Percentiles rank a stretch among this genome's conserved stretches.
Conservation (phyloP, 768 basidiomycete genomes). For the Fomitopsis serialis region DNA sequence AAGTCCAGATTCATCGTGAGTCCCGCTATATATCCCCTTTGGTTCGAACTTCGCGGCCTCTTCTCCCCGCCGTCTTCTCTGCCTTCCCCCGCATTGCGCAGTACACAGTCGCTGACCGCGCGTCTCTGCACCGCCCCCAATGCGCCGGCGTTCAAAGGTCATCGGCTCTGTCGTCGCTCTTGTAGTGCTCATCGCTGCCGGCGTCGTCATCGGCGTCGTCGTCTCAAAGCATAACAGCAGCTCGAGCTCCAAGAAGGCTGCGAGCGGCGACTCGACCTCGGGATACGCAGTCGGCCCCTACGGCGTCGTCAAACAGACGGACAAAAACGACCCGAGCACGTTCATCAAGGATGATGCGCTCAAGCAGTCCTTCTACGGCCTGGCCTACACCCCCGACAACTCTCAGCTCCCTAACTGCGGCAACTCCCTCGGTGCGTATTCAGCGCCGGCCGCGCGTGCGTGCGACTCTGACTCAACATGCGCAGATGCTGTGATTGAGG, state of each 20-base stretch:
- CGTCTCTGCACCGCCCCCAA: background rate
- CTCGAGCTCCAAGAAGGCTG: constrained; percentile 20
- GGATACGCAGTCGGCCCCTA: constrained; percentile 11
- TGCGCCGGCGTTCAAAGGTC: constrained; percentile 33
- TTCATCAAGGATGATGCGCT: constrained; percentile 68
- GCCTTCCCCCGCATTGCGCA: background rate
- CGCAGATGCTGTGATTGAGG: constrained; percentile 53
- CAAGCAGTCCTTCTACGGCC: constrained; percentile 73
- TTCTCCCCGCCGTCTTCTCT: background rate
- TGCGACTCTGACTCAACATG: background rate
- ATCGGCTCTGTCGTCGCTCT: constrained; percentile 43
- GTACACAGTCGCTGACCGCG: background rate
- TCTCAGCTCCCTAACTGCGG: constrained; percentile 72
- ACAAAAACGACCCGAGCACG: constrained; percentile 68
- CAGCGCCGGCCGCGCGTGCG: background rate
- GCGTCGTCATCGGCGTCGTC: constrained; percentile 58
- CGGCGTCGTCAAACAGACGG: constrained; percentile 28
- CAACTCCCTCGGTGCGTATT: constrained; percentile 35
- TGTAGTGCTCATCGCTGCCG: constrained; percentile 48
- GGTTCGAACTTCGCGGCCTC: background rate
- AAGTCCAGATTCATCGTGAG: constrained; percentile 54
- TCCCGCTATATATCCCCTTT: constrained; percentile 6
- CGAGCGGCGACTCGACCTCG: constrained; percentile 10
- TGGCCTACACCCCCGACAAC: constrained; percentile 81
- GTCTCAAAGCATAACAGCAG: constrained; percentile 48